Conservation (phyloP, 176 grass and related monocot genomes). For the Aegilops sharonensis region DNA sequence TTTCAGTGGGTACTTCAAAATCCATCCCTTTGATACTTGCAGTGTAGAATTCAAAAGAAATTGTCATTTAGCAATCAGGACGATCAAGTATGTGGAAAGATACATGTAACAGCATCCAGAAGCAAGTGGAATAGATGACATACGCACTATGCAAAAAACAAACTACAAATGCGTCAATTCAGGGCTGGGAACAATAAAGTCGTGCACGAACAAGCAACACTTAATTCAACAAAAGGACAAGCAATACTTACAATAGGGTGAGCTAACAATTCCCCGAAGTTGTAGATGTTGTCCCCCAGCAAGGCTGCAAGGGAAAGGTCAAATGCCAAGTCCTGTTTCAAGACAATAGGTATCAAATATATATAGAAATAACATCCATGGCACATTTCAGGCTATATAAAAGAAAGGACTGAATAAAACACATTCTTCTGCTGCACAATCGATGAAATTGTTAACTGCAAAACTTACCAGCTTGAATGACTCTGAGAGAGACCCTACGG, state of each 20-base stretch:
- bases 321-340: conserved; percentile 76
- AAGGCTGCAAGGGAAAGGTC: conserved; percentile 87
- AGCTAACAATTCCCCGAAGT: conserved; percentile 87
- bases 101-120: neutral
- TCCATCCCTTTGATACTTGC: neutral
- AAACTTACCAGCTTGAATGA: conserved; percentile 76
- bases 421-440: neutral
- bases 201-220: conserved; percentile 17
- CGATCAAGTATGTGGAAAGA: neutral
- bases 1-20: neutral
- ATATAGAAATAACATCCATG: neutral
- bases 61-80: neutral
- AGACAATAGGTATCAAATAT: neutral
- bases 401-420: neutral
- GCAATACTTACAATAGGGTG: conserved; percentile 82
- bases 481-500: conserved; percentile 76
- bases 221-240: conserved; percentile 27
- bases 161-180: neutral
- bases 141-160: neutral
- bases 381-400: neutral
- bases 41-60: neutral
- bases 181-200: neutral
- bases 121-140: neutral
- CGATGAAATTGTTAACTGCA: neutral
- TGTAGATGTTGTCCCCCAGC: conserved; percentile 92